Conservation (phyloP, 768 basidiomycete species). For the Hericium coralloides region DNA sequence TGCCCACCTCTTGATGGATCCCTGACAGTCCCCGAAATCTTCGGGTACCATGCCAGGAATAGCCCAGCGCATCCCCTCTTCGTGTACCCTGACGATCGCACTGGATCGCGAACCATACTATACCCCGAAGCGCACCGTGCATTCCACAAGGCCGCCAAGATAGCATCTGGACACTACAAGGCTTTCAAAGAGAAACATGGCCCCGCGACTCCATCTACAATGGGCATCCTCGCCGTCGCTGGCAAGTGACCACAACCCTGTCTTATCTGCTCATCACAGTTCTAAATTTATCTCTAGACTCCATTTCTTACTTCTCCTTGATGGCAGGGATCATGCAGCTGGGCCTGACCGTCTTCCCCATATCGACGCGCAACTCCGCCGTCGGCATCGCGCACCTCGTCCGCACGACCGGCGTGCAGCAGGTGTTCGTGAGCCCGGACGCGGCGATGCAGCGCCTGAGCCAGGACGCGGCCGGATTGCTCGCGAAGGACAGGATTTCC, state of each 20-base stretch:
- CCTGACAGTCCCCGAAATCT: conserved; percentile 24
- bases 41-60: conserved; percentile 21
- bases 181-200: neutral
- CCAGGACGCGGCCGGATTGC: neutral
- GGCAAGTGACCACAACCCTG: conserved; percentile 6
- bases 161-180: neutral
- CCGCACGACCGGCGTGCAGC: neutral
- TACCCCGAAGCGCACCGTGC: neutral
- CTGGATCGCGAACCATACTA: neutral
- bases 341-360: neutral
- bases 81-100: conserved; percentile 16
- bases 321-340: conserved; percentile 19
- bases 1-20: neutral
- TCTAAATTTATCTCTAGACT: conserved; percentile 5
- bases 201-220: conserved; percentile 6
- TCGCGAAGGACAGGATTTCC: neutral
- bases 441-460: neutral
- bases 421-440: neutral
- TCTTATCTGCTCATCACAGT: neutral
- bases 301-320: conserved; percentile 15
- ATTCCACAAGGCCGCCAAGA: conserved; percentile 1
- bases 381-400: conserved; percentile 1
- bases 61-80: conserved; percentile 22
- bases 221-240: conserved; percentile 7
- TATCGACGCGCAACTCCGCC: conserved; percentile 1